Base-by-base conservation (phyloP, 176 grass and related monocot species). In the Elymus sibiricus region DNA sequence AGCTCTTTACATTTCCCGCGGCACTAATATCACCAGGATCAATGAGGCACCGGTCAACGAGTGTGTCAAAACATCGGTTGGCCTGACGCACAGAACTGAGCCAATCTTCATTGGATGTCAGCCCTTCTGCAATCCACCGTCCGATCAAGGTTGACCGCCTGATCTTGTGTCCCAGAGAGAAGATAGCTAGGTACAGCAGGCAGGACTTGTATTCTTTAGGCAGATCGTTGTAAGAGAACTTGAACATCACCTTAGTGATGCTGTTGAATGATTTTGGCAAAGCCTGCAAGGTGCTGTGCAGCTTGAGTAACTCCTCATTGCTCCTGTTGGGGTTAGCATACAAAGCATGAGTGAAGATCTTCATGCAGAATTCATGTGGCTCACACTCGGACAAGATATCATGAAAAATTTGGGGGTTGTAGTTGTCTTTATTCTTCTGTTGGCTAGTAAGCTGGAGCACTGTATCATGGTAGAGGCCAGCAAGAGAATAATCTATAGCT, bases 111-210 rank as follows among this genome's bases (percentile, higher is more conserved):
- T 26, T 26, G 1, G 22, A 14, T 53, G 35, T 53, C 5, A 70
- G 11, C 7, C 58, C 53, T 67, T 79, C 35, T 14, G 2, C 5
- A 26, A 78, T 62, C 80, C 82, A 84, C 10, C 70, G 4, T 19
- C 7, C 42, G 8, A 67, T n/a, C 4, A 87, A 10, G 6, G 55
- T 86, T 28, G 83, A 78, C 15, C 60, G 12, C 7, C 22, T 85
- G 60, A 85, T 78, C 0, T 3, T 56, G 1, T 22, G 7, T 2
- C 7, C 12, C 5, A 0, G 9, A 40, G 73, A 42, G 15, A 77
- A 85, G 83, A 85, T 67, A 6, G 60, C 24, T 63, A 75, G 82
- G 32, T 85, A 68, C 13, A 71, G 7, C 1, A 61, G 21, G 74
- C 82, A 85, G 1, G 17, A 3, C 53, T 85, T 35, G 40, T 64